Conservation (phyloP, 257 asterid genomes). For the Solanum lycopersicoides region DNA sequence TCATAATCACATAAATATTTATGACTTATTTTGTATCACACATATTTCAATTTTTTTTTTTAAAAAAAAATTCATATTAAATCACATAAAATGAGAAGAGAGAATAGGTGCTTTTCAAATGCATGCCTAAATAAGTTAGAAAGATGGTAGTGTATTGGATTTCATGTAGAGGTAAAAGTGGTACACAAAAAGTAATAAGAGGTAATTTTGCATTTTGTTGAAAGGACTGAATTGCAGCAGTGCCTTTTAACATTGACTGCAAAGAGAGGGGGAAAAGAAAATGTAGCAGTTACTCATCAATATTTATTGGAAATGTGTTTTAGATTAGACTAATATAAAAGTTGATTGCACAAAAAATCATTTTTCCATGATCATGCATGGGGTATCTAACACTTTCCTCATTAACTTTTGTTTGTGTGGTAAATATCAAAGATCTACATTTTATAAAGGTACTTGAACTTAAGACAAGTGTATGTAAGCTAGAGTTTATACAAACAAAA, state of each 20-base stretch:
- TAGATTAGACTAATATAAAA: neutral
- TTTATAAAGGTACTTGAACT: neutral
- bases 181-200: neutral
- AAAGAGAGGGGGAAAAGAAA: neutral
- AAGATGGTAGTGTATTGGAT: neutral
- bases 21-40: neutral
- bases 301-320: neutral
- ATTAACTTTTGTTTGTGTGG: neutral
- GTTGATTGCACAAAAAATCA: neutral
- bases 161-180: neutral
- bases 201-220: neutral
- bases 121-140: slow-evolving; percentile 1
- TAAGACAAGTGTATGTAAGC: neutral
- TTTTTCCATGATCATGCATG: neutral
- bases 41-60: too few species aligned
- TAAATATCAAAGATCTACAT: neutral
- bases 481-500: neutral
- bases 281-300: neutral
- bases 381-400: neutral
- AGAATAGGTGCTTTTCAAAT: neutral
- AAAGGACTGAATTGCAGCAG: neutral
- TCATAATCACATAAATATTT: too few species aligned
- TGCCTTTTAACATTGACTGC: neutral
- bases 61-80: too few species aligned
- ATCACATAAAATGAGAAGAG: neutral